Base-by-base conservation (phyloP, 441 rosid species). In the Gossypium lobatum region DNA sequence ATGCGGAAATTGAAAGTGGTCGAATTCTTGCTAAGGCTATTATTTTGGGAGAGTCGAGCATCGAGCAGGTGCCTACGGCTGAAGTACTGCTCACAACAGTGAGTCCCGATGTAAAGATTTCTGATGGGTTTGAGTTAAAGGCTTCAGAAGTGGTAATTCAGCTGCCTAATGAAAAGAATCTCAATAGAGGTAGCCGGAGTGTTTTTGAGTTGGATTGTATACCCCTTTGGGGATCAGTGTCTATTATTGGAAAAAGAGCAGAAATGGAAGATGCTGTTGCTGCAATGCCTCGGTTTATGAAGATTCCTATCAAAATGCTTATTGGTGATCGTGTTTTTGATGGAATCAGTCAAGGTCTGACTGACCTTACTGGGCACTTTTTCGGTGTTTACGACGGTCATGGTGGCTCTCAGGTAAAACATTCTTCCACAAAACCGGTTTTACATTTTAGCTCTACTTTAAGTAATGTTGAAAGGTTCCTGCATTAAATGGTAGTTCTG, bases 331-430 rank as follows among this genome's bases (percentile, higher is more conserved):
- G 61, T 39, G 83, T 76, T 26, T 80, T 80, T 62, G 89, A 84
- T 76, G 91, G 92, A 73, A 77, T 86, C 82, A 88, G 74, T 75
- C 87, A 88, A 67, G 83, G 82, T 83, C 88, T 89, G 79, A 81
- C 88, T 42, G 82, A 85, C 76, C 84, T 90, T 76, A 89, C 87
- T 8, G 80, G 89, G 73, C 98, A 93, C 80, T 91, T 91, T 79
- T 90, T 84, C 8, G 98, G 97, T 66, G 98, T 93, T 68, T 93
- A 91, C 76, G 98, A 93, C 81, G 98, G 98, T 73, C 98, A 93
- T 76, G 98, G 98, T 69, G 98, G 98, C 13, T 84, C 87, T 46
- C 94, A 93, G 98, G 98, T 93, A 84, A 31, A 77, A 72, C 46
- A 75, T 65, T 77, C 50, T 60, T 53, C 62, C 72, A 23, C 39